Evolutionary conservation across 1,284 basidiomycete species (phyloP).

Genomic region (Puccinia brachypodii): DNA sequence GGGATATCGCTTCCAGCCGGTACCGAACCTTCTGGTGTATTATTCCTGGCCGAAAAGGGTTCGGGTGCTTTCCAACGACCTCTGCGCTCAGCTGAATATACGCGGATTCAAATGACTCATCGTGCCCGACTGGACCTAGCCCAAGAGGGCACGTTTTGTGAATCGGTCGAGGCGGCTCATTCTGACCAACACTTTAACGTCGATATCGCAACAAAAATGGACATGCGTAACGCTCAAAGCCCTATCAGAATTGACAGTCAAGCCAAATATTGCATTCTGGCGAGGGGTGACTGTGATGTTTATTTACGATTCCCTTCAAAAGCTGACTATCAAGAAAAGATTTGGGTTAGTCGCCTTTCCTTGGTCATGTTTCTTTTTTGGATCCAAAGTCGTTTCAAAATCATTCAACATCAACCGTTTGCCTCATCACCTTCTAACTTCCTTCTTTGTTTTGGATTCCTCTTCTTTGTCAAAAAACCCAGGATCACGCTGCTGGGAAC

Average conservation of each 20-base stretch:
- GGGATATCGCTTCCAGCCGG: constrained; percentile 66
- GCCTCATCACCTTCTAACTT: background rate
- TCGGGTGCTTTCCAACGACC: constrained; percentile 75
- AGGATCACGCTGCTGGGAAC: constrained; percentile 88
- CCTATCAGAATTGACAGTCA: constrained; percentile 95
- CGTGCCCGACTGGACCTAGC: background rate
- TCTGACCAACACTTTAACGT: constrained; percentile 77
- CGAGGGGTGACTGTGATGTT: constrained; percentile 80
- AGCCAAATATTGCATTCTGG: constrained; percentile 88
- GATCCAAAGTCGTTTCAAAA: constrained; percentile 3
- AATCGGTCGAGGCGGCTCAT: constrained; percentile 90
- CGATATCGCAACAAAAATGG: constrained; percentile 67
- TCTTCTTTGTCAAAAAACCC: background rate
- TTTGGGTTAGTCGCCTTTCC: constrained; percentile 68
- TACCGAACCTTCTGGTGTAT: constrained; percentile 65
- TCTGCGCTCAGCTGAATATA: constrained; percentile 50
- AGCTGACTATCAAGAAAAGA: constrained; percentile 79
- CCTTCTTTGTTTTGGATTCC: constrained; percentile 9
- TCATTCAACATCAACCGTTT: constrained; percentile 1
- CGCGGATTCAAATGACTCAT: constrained; percentile 40
- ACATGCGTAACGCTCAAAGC: constrained; percentile 68
- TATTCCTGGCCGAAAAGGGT: constrained; percentile 80
- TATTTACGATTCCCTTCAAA: constrained; percentile 86
- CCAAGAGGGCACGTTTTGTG: constrained; percentile 70
- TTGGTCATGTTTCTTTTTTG: background rate